Base-by-base conservation (phyloP, 768 basidiomycete species). In the Pleurotus tuoliensis region DNA sequence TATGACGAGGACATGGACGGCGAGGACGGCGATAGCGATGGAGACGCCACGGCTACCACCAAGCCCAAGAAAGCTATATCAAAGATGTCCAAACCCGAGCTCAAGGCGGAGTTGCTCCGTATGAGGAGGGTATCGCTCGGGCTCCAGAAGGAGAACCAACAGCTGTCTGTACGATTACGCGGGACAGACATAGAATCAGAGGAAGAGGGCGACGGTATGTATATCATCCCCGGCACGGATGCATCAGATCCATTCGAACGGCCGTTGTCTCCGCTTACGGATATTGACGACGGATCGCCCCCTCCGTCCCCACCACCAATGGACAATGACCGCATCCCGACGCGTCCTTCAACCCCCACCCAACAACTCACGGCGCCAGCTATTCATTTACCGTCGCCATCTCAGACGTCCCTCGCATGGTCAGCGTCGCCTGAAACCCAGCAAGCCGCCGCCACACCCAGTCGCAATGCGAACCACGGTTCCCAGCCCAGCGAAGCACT, bases 51-150 rank as follows among this genome's bases (percentile, higher is more conserved):
- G 37, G n/a, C 24, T 46, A 44, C 50, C 20, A 55, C 63, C 24
- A 59, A 57, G 18, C 25, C 40, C 3, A 62, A 45, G 40, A 73
- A 70, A 47, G 56, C 71, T 0, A 44, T 69, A 4, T 65, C 67
- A 22, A 70, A 67, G 50, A 69, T 74, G 69, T 76, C 70, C 16
- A 77, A 79, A 60, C 66, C 72, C 13, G 71, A 80, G 39, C 39
- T 53, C n/a, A 39, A 53, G 22, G 24, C 37, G 41, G 38, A 34
- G 11, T 24, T 53, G 20, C 51, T 53, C 27, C 39, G 41, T n/a
- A 16, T 53, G 27, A 18, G 38, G 18, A 39, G 51, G 41, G 3
- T 40, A 6, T 53, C 51, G 4, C 39, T 53, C 9, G 39, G 39
- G 2, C 37, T n/a, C 16, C 16, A 34, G 38, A n/a, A 13, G 9